Evolutionary conservation across 192 early-diverging fungal species (phyloP).

Genomic region (Gonapodya sp.): DNA sequence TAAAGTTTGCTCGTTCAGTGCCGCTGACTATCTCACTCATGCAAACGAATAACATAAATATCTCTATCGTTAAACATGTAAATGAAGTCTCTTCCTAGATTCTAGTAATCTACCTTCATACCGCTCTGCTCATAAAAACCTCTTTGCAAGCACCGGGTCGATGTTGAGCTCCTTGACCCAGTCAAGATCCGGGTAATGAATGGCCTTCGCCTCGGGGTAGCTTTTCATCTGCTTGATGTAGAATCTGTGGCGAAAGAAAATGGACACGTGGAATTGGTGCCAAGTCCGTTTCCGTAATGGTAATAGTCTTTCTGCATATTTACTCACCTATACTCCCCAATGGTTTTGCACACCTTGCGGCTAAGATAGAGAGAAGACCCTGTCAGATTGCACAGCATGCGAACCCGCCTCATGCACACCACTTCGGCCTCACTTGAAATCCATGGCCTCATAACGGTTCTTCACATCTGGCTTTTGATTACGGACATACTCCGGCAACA

Average conservation of each 20-base stretch:
- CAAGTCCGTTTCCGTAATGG: background rate
- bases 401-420: too few species aligned
- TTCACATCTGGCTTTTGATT: background rate
- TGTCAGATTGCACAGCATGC: too few species aligned
- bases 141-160: background rate
- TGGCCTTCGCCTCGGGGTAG: conserved; percentile 7
- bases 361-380: background rate
- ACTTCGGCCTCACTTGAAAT: background rate
- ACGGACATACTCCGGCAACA: background rate
- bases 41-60: too few species aligned
- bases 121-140: background rate
- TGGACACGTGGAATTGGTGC: background rate
- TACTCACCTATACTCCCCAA: conserved; percentile 2
- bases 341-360: background rate
- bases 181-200: conserved; percentile 1
- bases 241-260: too few species aligned
- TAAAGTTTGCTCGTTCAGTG: too few species aligned
- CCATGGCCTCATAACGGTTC: background rate
- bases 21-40: too few species aligned
- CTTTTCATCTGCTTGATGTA: conserved; percentile 4
- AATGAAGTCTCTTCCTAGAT: too few species aligned
- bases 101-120: too few species aligned
- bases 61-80: too few species aligned
- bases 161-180: background rate
- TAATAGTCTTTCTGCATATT: background rate